phyloP scores from a whole-genome alignment of 1,284 basidiomycete species.

The Sanghuangporus sanghuang region DNA sequence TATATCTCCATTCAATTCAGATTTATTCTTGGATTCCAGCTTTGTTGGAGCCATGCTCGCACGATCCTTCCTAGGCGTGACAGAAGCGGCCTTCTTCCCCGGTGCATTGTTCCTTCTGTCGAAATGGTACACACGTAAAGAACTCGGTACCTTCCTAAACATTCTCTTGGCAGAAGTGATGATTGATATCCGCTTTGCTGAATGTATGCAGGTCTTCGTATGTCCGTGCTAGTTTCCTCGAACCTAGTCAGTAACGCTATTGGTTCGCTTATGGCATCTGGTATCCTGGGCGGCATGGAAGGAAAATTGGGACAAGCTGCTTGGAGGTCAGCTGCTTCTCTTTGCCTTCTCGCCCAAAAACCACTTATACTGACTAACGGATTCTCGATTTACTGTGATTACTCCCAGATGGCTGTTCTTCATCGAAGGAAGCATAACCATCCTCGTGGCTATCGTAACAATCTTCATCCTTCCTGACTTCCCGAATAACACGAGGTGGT shows the following conservation, averaged over 20 bases:
- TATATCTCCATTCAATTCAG: background rate
- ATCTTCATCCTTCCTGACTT: constrained; percentile 39
- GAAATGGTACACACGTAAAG: constrained; percentile 20
- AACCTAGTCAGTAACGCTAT: constrained; percentile 47
- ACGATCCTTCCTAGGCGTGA: constrained; percentile 64
- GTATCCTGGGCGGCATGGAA: constrained; percentile 37
- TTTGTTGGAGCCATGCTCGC: constrained; percentile 41
- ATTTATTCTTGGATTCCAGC: constrained; percentile 22
- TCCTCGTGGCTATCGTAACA: constrained; percentile 13
- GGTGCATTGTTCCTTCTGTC: constrained; percentile 23
- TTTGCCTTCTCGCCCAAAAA: background rate
- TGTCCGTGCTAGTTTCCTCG: constrained; percentile 39
- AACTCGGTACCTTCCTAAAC: background rate
- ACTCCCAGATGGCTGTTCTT: constrained; percentile 19
- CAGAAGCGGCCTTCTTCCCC: constrained; percentile 26
- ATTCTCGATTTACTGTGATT: background rate
- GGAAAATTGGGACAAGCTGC: constrained; percentile 41
- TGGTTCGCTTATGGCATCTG: constrained; percentile 36
- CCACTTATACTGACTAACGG: too few relatives aligned
- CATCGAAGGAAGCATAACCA: constrained; percentile 7
- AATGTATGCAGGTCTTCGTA: constrained; percentile 23
- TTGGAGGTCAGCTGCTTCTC: constrained; percentile 26
- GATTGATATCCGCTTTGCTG: background rate
- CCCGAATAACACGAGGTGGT: constrained; percentile 22
- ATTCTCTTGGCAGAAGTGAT: background rate